phyloP scores from a whole-genome alignment of 78 protist genomes.

The Anaeramoeba ignava region DNA sequence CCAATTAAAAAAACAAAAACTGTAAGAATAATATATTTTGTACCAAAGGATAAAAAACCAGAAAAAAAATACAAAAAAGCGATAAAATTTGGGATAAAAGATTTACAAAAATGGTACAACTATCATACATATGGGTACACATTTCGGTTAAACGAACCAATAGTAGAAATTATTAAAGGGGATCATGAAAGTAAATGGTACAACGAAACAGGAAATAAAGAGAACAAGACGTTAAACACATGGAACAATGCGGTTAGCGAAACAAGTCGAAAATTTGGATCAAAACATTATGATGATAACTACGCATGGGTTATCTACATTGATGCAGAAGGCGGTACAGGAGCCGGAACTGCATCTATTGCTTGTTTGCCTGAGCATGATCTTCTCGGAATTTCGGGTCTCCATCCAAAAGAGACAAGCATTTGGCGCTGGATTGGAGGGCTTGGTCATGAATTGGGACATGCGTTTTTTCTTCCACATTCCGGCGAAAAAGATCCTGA shows the following conservation, averaged over 20 bases:
- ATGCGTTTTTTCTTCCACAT: not conserved
- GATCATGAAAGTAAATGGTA: not conserved
- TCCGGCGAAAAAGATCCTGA: not conserved
- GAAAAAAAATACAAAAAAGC: not conserved
- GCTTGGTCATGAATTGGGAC: not conserved
- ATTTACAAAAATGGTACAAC: not conserved
- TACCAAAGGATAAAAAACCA: not conserved
- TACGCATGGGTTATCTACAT: not conserved
- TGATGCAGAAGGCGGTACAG: not conserved
- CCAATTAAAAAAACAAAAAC: too few relatives aligned
- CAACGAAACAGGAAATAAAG: not conserved
- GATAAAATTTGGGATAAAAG: not conserved
- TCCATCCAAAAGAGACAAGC: not conserved
- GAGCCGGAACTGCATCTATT: not conserved
- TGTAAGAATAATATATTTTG: not conserved
- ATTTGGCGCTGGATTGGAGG: not conserved
- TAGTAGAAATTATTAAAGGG: not conserved
- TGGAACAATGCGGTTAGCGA: not conserved
- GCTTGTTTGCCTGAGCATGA: not conserved
- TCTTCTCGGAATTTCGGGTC: not conserved
- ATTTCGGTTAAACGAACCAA: not conserved
- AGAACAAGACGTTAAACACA: not conserved
- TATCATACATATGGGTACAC: not conserved
- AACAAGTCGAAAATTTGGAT: not conserved
- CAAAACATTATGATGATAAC: not conserved